Evolutionary conservation across 257 asterid species (phyloP).

Genomic region (Plantago elongata): DNA sequence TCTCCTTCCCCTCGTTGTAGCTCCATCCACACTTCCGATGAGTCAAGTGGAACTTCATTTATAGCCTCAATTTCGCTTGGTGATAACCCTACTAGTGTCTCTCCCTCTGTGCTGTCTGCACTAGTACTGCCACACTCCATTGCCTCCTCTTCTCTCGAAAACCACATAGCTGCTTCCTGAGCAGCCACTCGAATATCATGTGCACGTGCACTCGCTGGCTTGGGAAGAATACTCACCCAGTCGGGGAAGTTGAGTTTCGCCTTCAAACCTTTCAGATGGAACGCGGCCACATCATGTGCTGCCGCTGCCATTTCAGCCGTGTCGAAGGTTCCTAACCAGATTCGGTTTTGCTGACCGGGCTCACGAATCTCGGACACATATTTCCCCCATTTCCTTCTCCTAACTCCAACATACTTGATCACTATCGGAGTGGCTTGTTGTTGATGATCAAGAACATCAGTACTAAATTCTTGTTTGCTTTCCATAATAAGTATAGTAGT

Average conservation of each 20-base stretch:
- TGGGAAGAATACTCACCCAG: slow-evolving; percentile 31
- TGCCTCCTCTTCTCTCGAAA: slow-evolving; percentile 2
- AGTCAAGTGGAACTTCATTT: slow-evolving; percentile 57
- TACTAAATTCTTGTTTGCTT: no score
- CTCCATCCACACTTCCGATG: slow-evolving; percentile 66
- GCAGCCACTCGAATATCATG: slow-evolving; percentile 43
- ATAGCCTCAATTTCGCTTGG: slow-evolving; percentile 56
- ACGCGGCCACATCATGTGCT: slow-evolving; percentile 60
- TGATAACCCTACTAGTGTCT: slow-evolving; percentile 41
- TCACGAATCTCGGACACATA: slow-evolving; percentile 67
- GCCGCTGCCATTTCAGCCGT: slow-evolving; percentile 62
- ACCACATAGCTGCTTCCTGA: slow-evolving; percentile 46
- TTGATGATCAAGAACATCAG: no score
- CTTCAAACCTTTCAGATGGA: slow-evolving; percentile 38
- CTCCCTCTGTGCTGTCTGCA: not conserved
- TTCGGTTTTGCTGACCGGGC: slow-evolving; percentile 44
- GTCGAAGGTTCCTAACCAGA: slow-evolving; percentile 64
- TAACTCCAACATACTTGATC: slow-evolving; percentile 29
- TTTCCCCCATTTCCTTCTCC: slow-evolving; percentile 53
- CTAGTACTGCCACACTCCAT: slow-evolving; percentile 5
- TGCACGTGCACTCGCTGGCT: slow-evolving; percentile 32
- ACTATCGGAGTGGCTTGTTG: not conserved
- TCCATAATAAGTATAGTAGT: no score
- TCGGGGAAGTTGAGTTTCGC: slow-evolving; percentile 50
- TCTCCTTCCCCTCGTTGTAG: not conserved